phyloP scores from a whole-genome alignment of 1,139 yeast genomes.

The Meyerozyma athensensis region DNA sequence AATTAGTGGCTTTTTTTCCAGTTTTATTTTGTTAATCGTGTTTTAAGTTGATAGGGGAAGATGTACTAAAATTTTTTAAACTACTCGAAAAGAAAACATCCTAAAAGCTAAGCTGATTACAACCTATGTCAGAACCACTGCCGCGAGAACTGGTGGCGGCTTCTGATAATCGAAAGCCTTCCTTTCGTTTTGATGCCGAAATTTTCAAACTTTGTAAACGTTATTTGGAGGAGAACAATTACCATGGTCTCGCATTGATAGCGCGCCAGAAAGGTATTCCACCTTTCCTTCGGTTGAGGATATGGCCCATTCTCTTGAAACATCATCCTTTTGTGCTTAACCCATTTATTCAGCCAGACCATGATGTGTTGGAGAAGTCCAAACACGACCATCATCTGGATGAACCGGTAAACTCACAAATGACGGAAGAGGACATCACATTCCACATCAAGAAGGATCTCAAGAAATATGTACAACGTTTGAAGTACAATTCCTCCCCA shows the following conservation, averaged over 20 bases:
- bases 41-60: conserved; percentile 1
- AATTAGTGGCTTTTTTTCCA: not conserved
- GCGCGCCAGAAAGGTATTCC: conserved; percentile 87
- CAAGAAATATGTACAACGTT: conserved; percentile 46
- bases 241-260: conserved; percentile 68
- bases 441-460: conserved; percentile 46
- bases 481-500: conserved; percentile 15
- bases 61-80: not conserved
- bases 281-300: conserved; percentile 67
- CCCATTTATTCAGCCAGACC: conserved; percentile 66
- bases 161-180: conserved; percentile 20
- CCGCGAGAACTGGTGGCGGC: conserved; percentile 1
- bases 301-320: conserved; percentile 81
- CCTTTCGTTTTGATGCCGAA: conserved; percentile 40
- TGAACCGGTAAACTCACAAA: conserved; percentile 8
- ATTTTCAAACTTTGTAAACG: conserved; percentile 32
- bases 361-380: conserved; percentile 11
- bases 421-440: conserved; percentile 22
- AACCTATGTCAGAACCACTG: not conserved
- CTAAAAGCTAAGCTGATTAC: not conserved
- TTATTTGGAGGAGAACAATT: conserved; percentile 48
- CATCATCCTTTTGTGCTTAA: conserved; percentile 80
- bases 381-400: conserved; percentile 14
- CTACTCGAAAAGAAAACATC: not conserved
- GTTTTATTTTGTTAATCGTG: not conserved